A percentile compares a stretch with the other conserved stretches of the same genome.
These are phyloP conservation scores for Zizania latifolia DNA, from an alignment of 176 grass and related monocot species.

Conservation along the genomic window DNA sequence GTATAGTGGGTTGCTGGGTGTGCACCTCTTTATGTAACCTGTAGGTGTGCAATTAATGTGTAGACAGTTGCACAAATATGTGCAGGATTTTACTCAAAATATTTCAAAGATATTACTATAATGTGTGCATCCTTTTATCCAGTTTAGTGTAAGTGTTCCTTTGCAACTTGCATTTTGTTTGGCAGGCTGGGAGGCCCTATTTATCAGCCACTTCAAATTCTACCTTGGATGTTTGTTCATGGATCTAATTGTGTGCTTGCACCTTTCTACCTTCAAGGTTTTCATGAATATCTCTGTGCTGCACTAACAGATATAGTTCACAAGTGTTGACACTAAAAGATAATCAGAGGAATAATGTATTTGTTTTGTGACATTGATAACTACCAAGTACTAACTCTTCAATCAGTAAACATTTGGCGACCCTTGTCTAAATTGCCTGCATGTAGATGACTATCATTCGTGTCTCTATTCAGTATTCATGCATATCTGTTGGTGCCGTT, in stretches of 20 bases:
- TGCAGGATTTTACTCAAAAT: neutral
- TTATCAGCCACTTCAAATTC: slow-evolving; percentile 12
- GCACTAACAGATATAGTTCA: slow-evolving; percentile 16
- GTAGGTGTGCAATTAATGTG: neutral
- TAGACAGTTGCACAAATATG: neutral
- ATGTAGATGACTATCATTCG: neutral
- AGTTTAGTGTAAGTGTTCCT: slow-evolving; percentile 13
- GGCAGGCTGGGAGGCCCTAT: neutral
- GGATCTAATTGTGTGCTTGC: neutral
- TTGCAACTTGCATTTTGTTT: slow-evolving; percentile 9
- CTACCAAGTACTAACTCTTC: neutral
- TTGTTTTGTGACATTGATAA: neutral
- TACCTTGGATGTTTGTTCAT: slow-evolving; percentile 10
- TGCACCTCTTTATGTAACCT: slow-evolving; percentile 22
- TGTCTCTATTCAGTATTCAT: neutral
- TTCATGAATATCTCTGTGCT: slow-evolving; percentile 10
- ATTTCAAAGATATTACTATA: neutral
- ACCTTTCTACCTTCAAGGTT: neutral
- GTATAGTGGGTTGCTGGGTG: neutral
- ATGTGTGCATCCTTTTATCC: slow-evolving; percentile 3
- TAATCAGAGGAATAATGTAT: neutral
- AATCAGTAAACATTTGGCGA: neutral
- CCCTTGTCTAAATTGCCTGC: neutral
- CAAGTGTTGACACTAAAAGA: slow-evolving; percentile 10
- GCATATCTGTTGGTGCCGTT: neutral